Percentiles rank a stretch among this genome's conserved stretches.
These are phyloP conservation scores for Cornus suecica DNA, from an alignment of 148 eudicot species.

Conservation along the genomic window DNA sequence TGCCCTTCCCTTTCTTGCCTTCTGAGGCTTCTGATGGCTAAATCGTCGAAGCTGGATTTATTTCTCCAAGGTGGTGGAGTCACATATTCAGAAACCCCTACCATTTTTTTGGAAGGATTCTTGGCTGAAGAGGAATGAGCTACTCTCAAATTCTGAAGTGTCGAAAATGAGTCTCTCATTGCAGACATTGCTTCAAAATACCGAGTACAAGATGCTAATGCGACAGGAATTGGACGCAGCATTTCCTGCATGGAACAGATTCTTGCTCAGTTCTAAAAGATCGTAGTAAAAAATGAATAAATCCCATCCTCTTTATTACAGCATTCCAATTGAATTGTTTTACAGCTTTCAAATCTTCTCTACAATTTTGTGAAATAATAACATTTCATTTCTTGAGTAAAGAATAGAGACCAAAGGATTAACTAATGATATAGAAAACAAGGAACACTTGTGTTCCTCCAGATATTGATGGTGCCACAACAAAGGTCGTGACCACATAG, in stretches of 20 bases:
- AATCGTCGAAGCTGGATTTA: conserved; percentile 59
- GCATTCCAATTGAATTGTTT: not conserved
- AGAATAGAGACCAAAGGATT: not conserved
- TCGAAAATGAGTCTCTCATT: conserved; percentile 95
- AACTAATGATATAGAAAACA: not conserved
- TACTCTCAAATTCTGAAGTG: conserved; percentile 75
- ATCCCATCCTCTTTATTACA: not conserved
- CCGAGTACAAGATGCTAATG: conserved; percentile 94
- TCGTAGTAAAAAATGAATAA: not conserved
- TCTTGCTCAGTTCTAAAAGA: not conserved
- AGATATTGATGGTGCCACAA: not conserved
- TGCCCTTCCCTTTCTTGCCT: conserved; percentile 23
- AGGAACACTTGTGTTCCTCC: not conserved
- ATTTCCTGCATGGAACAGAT: conserved; percentile 52
- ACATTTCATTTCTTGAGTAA: not conserved
- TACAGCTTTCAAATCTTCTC: not conserved
- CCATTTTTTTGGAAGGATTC: conserved; percentile 31
- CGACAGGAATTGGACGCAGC: conserved; percentile 98
- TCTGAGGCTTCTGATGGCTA: conserved; percentile 36
- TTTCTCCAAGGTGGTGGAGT: conserved; percentile 85
- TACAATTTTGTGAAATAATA: not conserved
- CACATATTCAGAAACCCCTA: conserved; percentile 56
- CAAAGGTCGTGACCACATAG: not conserved
- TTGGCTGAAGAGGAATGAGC: conserved; percentile 51
- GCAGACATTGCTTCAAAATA: conserved; percentile 99